Base-by-base conservation (phyloP, 1,284 basidiomycete species). In the Ustilago loliicola region DNA sequence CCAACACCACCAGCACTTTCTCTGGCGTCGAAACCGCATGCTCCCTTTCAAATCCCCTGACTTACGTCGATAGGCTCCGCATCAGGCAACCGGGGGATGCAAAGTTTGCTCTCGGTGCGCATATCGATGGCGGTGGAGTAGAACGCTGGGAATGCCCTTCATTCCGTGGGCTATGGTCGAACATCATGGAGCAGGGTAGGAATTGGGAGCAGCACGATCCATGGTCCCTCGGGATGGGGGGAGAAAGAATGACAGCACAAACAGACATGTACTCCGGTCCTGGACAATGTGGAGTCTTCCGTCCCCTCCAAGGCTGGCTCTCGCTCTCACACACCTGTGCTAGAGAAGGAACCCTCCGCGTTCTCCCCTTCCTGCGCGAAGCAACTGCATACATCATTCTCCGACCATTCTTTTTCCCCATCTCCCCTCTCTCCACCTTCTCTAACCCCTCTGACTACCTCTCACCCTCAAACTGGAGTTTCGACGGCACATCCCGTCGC, bases 261-360 rank as follows among this genome's bases (percentile, higher is more conserved):
- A 80, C 77, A 1, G 80, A 78, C 40, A 81, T 83, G 81, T 83
- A 83, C 59, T 58, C 50, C 17, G 79, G 80, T 21, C 73, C 89
- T 38, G 91, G 54, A 0, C 72, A 92, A 82, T 93, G 93, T 79
- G 90, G 91, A 1, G 90, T 93, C 30, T 92, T 93, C 86, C 89
- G 93, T n/a, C 91, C 92, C 0, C 91, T 91, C 89, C 92, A 94
- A 83, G 92, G 92, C 3, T 89, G 88, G 93, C 87, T 94, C 63
- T 91, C 91, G 0, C 83, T 87, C 32, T 87, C 83, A 23, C n/a
- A 82, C 32, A 92, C 92, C 0, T 90, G 90, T 0, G 89, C 91
- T 0, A 87, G 88, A 6, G 91, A 94, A 82, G 93, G 93, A 13
- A 95, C 94, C 0, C 88, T 95, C 3, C 87, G 88, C 1, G 92